Evolutionary conservation across 352 stramenopile species (phyloP).

Genomic region (Phytophthora citricola): DNA sequence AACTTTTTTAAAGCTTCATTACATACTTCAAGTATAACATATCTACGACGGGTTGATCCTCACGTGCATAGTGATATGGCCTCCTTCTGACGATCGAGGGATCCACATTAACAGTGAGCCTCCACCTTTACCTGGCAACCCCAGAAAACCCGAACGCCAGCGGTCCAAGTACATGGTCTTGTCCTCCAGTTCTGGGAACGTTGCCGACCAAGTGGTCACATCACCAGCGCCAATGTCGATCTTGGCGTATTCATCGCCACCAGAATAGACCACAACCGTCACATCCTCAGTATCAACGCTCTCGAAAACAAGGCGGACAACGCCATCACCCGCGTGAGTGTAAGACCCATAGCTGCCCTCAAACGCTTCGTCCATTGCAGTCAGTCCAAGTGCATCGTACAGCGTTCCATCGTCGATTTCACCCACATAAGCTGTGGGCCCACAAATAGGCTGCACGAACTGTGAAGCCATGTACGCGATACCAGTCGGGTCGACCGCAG

Average conservation of each 20-base stretch:
- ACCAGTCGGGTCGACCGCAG: slow-evolving; percentile 45
- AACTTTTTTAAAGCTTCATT: too few relatives aligned
- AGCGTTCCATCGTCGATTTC: slow-evolving; percentile 54
- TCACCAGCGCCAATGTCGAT: slow-evolving; percentile 13
- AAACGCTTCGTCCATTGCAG: slow-evolving; percentile 44
- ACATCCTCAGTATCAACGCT: slow-evolving; percentile 43
- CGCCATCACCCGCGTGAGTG: slow-evolving; percentile 31
- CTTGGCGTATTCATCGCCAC: slow-evolving; percentile 26
- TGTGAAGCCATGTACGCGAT: slow-evolving; percentile 53
- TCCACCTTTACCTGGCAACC: neutral
- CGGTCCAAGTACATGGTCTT: neutral
- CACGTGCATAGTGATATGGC: slow-evolving; percentile 28
- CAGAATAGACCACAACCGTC: slow-evolving; percentile 31
- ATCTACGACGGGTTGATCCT: too few relatives aligned
- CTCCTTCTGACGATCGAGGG: slow-evolving; percentile 24
- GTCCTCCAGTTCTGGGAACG: neutral
- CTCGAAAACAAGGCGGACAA: slow-evolving; percentile 39
- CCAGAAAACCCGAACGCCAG: neutral
- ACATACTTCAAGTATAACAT: too few relatives aligned
- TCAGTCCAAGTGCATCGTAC: slow-evolving; percentile 39
- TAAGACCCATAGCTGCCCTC: slow-evolving; percentile 39
- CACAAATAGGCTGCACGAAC: slow-evolving; percentile 60
- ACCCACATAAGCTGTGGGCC: slow-evolving; percentile 45
- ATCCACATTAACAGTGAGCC: slow-evolving; percentile 38
- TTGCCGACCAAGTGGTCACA: neutral